A percentile compares a stretch with the other conserved stretches of the same genome.
phyloP scores from a whole-genome alignment of 2,329 filamentous ascomycete species.

The Amylocarpus encephaloides region DNA sequence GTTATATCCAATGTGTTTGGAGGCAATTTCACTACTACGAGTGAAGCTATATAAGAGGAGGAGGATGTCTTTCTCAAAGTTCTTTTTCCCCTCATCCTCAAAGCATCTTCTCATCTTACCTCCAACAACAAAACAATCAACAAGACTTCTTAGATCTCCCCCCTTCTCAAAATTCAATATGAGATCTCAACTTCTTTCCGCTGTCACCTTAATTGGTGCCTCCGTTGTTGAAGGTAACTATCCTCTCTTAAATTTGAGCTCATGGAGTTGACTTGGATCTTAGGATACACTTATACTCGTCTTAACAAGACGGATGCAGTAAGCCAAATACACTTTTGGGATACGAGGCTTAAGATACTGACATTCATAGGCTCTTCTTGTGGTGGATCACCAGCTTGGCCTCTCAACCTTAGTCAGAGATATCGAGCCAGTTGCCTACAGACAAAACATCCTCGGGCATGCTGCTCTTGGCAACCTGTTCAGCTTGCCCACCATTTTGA shows the following conservation, averaged over 20 bases:
- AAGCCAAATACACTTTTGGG: background rate
- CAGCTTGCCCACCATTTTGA: constrained; percentile 61
- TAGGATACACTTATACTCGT: constrained; percentile 28
- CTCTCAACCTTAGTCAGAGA: constrained; percentile 57
- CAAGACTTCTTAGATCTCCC: background rate
- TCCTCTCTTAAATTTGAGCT: background rate
- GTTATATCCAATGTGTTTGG: background rate
- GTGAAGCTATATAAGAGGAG: background rate
- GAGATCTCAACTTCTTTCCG: constrained; percentile 22
- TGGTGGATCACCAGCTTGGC: constrained; percentile 55
- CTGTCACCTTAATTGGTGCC: constrained; percentile 15
- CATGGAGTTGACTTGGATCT: background rate
- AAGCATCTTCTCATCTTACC: constrained; percentile 2
- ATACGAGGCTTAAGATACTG: background rate
- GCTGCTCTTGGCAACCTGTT: constrained; percentile 61
- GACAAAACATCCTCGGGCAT: constrained; percentile 62
- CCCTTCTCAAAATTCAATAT: constrained; percentile 15
- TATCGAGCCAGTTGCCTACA: constrained; percentile 58
- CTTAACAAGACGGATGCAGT: constrained; percentile 33
- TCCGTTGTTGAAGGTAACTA: constrained; percentile 15
- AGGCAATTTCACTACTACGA: background rate
- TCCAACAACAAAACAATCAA: background rate
- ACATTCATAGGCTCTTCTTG: constrained; percentile 42
- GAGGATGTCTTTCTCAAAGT: background rate
- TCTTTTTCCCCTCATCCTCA: constrained; percentile 2